Evolutionary conservation across 805 yeast species (phyloP).

Genomic region (Wickerhamomyces bisporus): DNA sequence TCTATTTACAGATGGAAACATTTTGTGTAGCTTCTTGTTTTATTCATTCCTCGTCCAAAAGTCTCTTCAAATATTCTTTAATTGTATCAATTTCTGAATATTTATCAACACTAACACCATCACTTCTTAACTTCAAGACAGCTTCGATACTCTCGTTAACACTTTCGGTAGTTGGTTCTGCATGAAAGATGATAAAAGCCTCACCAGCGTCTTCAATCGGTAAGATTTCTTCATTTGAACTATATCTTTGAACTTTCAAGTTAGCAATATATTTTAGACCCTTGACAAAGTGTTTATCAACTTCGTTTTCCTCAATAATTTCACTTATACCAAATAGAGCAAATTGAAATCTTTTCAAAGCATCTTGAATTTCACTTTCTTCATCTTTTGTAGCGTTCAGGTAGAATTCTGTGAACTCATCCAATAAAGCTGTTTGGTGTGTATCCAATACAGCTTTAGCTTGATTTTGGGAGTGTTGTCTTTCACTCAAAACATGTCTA

Average conservation of each 20-base stretch:
- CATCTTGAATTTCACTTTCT: constrained; percentile 58
- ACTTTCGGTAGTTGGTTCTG: constrained; percentile 37
- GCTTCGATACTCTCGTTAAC: constrained; percentile 35
- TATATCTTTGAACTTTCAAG: constrained; percentile 56
- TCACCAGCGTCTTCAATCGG: constrained; percentile 33
- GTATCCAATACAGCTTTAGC: constrained; percentile 44
- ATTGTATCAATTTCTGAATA: constrained; percentile 32
- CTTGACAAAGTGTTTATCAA: constrained; percentile 53
- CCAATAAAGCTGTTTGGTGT: constrained; percentile 43
- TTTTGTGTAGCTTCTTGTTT: neutral
- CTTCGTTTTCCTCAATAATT: constrained; percentile 50
- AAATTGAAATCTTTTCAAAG: constrained; percentile 71
- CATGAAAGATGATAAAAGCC: constrained; percentile 42
- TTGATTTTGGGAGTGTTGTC: constrained; percentile 65
- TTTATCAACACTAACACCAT: constrained; percentile 26
- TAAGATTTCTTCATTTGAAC: constrained; percentile 29
- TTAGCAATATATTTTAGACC: constrained; percentile 70
- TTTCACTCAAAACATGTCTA: constrained; percentile 81
- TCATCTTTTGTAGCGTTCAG: constrained; percentile 47
- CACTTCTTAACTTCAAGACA: constrained; percentile 43
- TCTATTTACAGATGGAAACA: constrained; percentile 4
- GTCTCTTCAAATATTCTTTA: constrained; percentile 20
- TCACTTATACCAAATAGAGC: constrained; percentile 84
- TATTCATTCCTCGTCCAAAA: constrained; percentile 9
- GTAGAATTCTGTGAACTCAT: constrained; percentile 55